Conservation (phyloP, 176 grass and related monocot species). For the Triticum dicoccoides region DNA sequence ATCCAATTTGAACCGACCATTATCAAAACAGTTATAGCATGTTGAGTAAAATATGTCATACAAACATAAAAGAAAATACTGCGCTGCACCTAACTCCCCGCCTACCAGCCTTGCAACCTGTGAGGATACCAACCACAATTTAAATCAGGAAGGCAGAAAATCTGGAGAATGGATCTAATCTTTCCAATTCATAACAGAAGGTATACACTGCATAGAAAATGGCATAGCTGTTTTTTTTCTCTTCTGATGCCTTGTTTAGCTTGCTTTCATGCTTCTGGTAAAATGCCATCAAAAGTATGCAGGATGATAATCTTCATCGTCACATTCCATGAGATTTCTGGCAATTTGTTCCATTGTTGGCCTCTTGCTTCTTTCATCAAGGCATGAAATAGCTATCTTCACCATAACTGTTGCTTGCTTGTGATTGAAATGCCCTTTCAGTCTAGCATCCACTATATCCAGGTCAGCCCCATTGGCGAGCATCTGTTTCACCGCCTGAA, state of each 20-base stretch:
- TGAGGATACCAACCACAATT: not conserved
- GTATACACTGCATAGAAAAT: constrained; percentile 1
- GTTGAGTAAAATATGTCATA: not conserved
- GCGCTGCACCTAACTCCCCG: not conserved
- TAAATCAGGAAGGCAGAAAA: not conserved
- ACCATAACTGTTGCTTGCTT: constrained; percentile 56
- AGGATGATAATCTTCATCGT: constrained; percentile 46
- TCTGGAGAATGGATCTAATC: not conserved
- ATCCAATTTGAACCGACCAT: too few relatives aligned
- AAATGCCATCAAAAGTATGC: constrained; percentile 30
- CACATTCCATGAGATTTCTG: constrained; percentile 33
- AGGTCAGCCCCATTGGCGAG: not conserved
- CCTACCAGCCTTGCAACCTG: not conserved
- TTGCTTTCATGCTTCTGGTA: not conserved
- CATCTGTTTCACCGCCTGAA: constrained; percentile 45
- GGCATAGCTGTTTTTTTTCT: not conserved
- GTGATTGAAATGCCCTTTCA: constrained; percentile 50
- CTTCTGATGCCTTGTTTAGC: not conserved
- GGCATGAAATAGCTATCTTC: constrained; percentile 54
- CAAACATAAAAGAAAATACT: not conserved
- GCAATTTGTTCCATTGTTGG: constrained; percentile 60
- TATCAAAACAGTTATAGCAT: not conserved
- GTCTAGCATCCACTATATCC: constrained; percentile 50
- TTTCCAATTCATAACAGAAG: constrained; percentile 2
- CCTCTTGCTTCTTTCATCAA: constrained; percentile 62